These are phyloP conservation scores for Monosporascus sp. DNA, from an alignment of 2,329 filamentous ascomycete species.

Conservation along the genomic window DNA sequence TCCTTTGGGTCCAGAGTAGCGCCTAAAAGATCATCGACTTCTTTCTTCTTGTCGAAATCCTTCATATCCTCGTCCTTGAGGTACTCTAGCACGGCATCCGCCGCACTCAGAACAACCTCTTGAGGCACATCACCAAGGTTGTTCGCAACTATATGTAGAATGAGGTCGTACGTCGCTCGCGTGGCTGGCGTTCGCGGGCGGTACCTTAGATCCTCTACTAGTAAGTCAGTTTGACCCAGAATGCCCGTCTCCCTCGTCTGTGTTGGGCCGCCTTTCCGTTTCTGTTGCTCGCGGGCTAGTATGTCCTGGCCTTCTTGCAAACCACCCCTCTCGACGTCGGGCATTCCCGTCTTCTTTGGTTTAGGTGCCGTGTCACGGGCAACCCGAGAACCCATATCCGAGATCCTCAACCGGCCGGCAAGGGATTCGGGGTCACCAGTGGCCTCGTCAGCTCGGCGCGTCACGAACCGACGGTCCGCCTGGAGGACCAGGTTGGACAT, in stretches of 20 bases:
- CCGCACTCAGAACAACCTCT: slow-evolving; percentile 86
- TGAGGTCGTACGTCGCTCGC: slow-evolving; percentile 87
- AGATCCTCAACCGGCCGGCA: slow-evolving; percentile 86
- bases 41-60: slow-evolving; percentile 97
- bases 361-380: slow-evolving; percentile 75
- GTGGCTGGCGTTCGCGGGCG: slow-evolving; percentile 88
- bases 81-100: slow-evolving; percentile 84
- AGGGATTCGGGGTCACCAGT: slow-evolving; percentile 97
- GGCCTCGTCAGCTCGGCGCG: slow-evolving; percentile 85
- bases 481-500: slow-evolving; percentile 99
- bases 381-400: slow-evolving; percentile 87
- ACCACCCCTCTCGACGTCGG: slow-evolving; percentile 68
- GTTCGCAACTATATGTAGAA: slow-evolving; percentile 82
- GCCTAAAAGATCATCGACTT: slow-evolving; percentile 91
- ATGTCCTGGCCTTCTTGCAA: slow-evolving; percentile 80
- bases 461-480: slow-evolving; percentile 94
- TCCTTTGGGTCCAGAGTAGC: slow-evolving; percentile 76
- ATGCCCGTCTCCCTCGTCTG: slow-evolving; percentile 71
- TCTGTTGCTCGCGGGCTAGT: slow-evolving; percentile 76
- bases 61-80: slow-evolving; percentile 95
- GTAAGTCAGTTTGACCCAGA: slow-evolving; percentile 74
- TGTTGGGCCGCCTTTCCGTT: slow-evolving; percentile 72
- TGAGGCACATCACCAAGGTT: slow-evolving; percentile 90
- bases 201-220: slow-evolving; percentile 89
- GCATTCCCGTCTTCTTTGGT: slow-evolving; percentile 68